Base-by-base conservation (phyloP, 352 stramenopile species). In the Globisporangium okanoganense region DNA sequence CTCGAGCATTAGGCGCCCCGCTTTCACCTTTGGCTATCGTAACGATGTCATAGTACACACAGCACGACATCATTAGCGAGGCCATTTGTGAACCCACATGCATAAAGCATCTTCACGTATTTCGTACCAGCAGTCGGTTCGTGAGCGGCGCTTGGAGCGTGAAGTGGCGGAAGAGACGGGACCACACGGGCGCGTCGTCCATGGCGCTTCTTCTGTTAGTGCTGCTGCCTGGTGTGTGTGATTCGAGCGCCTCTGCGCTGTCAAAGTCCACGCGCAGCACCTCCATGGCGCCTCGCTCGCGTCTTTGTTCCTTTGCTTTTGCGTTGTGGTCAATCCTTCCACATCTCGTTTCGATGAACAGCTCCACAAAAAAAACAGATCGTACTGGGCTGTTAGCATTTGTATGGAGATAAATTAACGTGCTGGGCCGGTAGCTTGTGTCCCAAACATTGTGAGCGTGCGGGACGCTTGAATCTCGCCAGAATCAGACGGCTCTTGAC, bases 21-120 rank as follows among this genome's bases (percentile, higher is more conserved):
- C 36, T 45, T 87, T 90, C 43, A 91, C 22, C 53, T 90, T 90
- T 24, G 80, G 76, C 80, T 90, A 20, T 4, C 38, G 56, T 5
- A 56, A n/a, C n/a, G n/a, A n/a, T n/a, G n/a, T n/a, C n/a, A 36
- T 8, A 41, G 13, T 33, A 49, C 9, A 24, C 24, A 50, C n/a
- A 41, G 45, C 14, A 41, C n/a, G 16, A n/a, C 31, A 49, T 6
- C 22, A 45, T 56, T 25, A 62, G 40, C 13, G 27, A 18, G 12
- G n/a, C 9, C 47, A 40, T 13, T 35, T 29, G 16, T 18, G n/a
- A n/a, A n/a, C n/a, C n/a, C n/a, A n/a, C n/a, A n/a, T n/a, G n/a
- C n/a, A n/a, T n/a, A n/a, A n/a, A n/a, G n/a, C n/a, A 44, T 31
- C 20, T 33, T 27, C 5, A 10, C n/a, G 22, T 45, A 24, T 2